These are phyloP conservation scores for Septoria petroselini DNA, from an alignment of 2,329 filamentous ascomycete species.

Conservation along the genomic window DNA sequence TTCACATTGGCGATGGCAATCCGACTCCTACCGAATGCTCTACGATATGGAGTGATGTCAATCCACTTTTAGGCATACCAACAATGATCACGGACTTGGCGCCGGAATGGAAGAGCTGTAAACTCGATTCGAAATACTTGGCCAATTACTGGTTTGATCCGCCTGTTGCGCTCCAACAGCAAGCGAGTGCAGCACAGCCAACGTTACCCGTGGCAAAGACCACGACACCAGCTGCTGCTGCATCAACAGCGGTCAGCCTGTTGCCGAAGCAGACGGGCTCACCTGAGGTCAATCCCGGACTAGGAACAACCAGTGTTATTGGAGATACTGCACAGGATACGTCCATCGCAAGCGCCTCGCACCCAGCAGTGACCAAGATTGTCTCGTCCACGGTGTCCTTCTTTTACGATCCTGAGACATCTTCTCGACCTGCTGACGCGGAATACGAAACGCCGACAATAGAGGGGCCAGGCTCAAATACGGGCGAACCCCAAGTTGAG, in stretches of 20 bases:
- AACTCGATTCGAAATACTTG: slow-evolving; percentile 20
- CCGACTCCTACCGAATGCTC: slow-evolving; percentile 11
- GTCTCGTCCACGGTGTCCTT: slow-evolving; percentile 6
- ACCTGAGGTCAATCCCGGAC: too few species aligned
- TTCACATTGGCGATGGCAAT: neutral
- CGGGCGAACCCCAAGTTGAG: slow-evolving; percentile 3
- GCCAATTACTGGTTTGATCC: slow-evolving; percentile 28
- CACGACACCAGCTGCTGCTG: slow-evolving; percentile 11
- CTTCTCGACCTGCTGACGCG: slow-evolving; percentile 4
- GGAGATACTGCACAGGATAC: neutral
- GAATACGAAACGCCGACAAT: slow-evolving; percentile 6
- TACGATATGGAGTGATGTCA: slow-evolving; percentile 28
- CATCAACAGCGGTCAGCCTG: neutral
- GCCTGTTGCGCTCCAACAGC: slow-evolving; percentile 21
- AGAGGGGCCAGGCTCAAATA: slow-evolving; percentile 10
- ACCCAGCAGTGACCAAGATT: slow-evolving; percentile 7
- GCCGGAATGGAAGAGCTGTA: slow-evolving; percentile 21
- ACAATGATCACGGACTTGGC: slow-evolving; percentile 19
- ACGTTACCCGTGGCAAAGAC: slow-evolving; percentile 2
- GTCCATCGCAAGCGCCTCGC: slow-evolving; percentile 1
- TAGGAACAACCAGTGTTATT: too few species aligned
- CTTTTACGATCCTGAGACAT: slow-evolving; percentile 6
- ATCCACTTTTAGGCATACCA: slow-evolving; percentile 26
- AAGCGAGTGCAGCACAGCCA: slow-evolving; percentile 1
- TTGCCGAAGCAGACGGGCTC: neutral